A percentile compares a stretch with the other conserved stretches of the same genome.
These are phyloP conservation scores for Eucalyptus pumila DNA, from an alignment of 345 rosid species.

Conservation along the genomic window DNA sequence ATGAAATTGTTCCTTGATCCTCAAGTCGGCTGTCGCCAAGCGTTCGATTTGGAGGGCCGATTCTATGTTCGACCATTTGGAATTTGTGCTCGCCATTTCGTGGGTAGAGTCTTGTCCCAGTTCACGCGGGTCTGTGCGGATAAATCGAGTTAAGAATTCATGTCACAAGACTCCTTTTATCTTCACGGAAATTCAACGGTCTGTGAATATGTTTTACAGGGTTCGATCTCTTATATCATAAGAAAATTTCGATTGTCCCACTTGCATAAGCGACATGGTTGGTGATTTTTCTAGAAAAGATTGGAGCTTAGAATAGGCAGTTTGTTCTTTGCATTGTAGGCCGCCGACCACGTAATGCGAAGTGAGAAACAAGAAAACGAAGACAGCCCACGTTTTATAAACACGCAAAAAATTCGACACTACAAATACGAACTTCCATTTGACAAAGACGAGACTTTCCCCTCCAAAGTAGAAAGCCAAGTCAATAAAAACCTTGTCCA, in stretches of 20 bases:
- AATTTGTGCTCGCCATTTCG: fast-evolving
- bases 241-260: not conserved
- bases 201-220: not conserved
- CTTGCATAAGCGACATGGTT: not conserved
- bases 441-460: not conserved
- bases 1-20: not conserved
- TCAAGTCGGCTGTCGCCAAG: not conserved
- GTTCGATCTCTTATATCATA: not conserved
- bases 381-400: not conserved
- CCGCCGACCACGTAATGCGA: not conserved
- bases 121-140: not conserved
- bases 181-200: not conserved
- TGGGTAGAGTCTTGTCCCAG: not conserved
- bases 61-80: not conserved
- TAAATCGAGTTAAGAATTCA: not conserved
- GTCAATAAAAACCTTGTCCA: not conserved
- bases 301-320: not conserved
- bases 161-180: not conserved
- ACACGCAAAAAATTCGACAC: not conserved
- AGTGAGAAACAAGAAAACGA: not conserved
- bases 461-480: not conserved
- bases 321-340: not conserved
- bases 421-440: not conserved
- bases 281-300: not conserved
- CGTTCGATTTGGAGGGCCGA: not conserved